Conservation (phyloP, 768 basidiomycete species). For the Cystofilobasidium capitatum region DNA sequence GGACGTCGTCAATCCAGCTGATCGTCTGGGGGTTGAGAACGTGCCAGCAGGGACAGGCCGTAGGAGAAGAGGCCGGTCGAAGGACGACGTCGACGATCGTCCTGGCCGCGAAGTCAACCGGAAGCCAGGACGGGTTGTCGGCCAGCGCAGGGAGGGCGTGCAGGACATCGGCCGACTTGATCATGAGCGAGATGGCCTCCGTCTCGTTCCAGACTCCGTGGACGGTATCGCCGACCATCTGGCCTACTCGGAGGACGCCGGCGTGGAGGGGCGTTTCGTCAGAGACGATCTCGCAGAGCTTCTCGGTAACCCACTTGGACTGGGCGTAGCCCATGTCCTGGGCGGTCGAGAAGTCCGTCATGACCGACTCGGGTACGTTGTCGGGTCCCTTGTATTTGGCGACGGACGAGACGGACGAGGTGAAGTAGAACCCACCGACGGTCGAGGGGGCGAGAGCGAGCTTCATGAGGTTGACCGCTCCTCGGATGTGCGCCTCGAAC, state of each 20-base stretch:
- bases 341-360: conserved; percentile 14
- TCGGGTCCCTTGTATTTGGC: conserved; percentile 15
- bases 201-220: conserved; percentile 52
- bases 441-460: conserved; percentile 43
- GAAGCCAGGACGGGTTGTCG: conserved; percentile 47
- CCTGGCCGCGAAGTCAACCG: conserved; percentile 48
- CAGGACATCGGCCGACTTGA: conserved; percentile 40
- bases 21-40: conserved; percentile 14
- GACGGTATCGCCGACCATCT: conserved; percentile 49
- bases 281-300: conserved; percentile 44
- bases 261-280: conserved; percentile 35
- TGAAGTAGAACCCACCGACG: conserved; percentile 47
- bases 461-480: conserved; percentile 48
- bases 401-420: conserved; percentile 45
- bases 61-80: conserved; percentile 43
- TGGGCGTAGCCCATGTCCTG: conserved; percentile 37
- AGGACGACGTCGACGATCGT: conserved; percentile 46
- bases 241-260: conserved; percentile 48
- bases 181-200: conserved; percentile 36
- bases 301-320: conserved; percentile 52
- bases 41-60: conserved; percentile 32
- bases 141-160: conserved; percentile 37
- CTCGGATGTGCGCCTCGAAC: conserved; percentile 48
- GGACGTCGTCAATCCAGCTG: conserved; percentile 42
- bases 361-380: conserved; percentile 10